Evolutionary conservation across 192 early-diverging fungal genomes (phyloP), one percentile per base, ranked within the genome.

Genomic region (Umbelopsis vinacea): DNA sequence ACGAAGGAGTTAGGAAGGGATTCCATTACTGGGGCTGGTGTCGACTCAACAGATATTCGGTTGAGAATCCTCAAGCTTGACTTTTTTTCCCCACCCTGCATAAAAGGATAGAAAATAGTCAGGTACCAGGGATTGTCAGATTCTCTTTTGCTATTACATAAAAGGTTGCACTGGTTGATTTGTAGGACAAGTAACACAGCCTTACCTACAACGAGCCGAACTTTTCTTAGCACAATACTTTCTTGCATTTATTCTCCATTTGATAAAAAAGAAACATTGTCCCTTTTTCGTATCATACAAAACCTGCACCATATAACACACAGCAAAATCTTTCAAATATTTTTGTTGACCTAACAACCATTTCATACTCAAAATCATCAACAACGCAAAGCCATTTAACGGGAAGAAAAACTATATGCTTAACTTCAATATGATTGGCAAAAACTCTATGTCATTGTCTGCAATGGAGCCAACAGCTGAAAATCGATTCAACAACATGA

Each of bases 121-220:
- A 63, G 57, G 57, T 37, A 63, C 57, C 38, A 26, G 57, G 57
- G 57, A 63, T 63, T 35, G 57, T 63, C 57, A 33, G 19, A 37
- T 35, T 29, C 6, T 35, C 8, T 35, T 37, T 6, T 17, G 4
- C 26, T 15, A 1, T 26, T 63, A 63, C 57, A 37, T 63, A 63
- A 63, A 63, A 63, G 33, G 57, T 43, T 0, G n/a, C 33, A 12
- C 24, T 50, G 11, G 15, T 50, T 50, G 6, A 1, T 21, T 50
- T 50, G 15, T 50, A 50, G 15, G 14, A 1, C 15, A 50, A 50
- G 48, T 50, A 17, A 15, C 48, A 50, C 48, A 50, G 15, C 17
- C 48, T 50, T 21, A 43, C 40, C 40, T 11, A 12, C 11, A 43
- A 11, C 40, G 40, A 7, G 40, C 40, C 40, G 40, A 7, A 43